Evolutionary conservation across 148 eudicot species (phyloP).

Genomic region (Heliosperma pusillum): DNA sequence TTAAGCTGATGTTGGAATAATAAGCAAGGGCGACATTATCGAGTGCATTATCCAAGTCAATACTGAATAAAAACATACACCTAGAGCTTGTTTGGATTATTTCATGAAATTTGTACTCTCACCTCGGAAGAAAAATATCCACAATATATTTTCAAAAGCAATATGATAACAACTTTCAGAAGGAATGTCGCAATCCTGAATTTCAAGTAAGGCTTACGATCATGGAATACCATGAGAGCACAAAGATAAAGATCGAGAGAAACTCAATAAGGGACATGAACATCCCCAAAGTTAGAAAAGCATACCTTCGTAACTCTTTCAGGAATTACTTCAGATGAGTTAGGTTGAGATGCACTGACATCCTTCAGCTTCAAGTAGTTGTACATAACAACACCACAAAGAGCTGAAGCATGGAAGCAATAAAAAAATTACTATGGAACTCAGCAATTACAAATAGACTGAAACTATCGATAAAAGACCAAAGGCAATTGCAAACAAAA

Average conservation of each 20-base stretch:
- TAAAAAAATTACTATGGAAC: background rate
- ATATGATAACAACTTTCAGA: background rate
- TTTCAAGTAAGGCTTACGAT: too few relatives aligned
- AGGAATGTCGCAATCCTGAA: background rate
- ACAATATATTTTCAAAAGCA: background rate
- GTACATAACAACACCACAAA: conserved; percentile 68
- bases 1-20: too few relatives aligned
- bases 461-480: background rate
- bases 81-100: too few relatives aligned
- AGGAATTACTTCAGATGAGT: conserved; percentile 36
- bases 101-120: too few relatives aligned
- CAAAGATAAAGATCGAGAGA: background rate
- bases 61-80: too few relatives aligned
- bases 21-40: too few relatives aligned
- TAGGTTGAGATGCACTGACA: conserved; percentile 40
- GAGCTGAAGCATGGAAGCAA: conserved; percentile 31
- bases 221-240: too few relatives aligned
- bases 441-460: conserved; percentile 5
- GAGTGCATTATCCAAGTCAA: background rate
- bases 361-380: conserved; percentile 71
- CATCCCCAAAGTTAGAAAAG: background rate
- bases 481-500: background rate
- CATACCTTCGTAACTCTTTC: conserved; percentile 52
- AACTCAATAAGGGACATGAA: background rate
- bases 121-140: too few relatives aligned